phyloP scores from a whole-genome alignment of 2,329 filamentous ascomycete genomes.

The Fonsecaea pedrosoi region DNA sequence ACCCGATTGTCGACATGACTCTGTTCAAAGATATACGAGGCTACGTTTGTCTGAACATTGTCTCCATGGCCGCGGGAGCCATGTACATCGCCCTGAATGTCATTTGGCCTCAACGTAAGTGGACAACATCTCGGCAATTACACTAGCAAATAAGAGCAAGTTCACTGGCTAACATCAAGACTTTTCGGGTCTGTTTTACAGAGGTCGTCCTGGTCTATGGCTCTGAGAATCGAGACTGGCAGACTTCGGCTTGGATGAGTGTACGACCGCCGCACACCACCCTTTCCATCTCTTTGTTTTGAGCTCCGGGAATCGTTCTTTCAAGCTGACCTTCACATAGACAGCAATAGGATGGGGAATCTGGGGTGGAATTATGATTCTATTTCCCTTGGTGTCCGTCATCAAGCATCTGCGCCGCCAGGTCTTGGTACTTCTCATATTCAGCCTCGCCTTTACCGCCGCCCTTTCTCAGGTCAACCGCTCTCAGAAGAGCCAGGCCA shows the following conservation, averaged over 20 bases:
- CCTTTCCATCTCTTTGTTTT: slow-evolving; percentile 40
- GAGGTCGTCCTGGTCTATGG: background rate
- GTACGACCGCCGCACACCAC: slow-evolving; percentile 33
- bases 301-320: no score
- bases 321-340: no score
- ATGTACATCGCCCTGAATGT: slow-evolving; percentile 25
- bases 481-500: background rate
- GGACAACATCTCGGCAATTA: no score
- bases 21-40: slow-evolving; percentile 29
- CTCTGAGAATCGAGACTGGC: slow-evolving; percentile 14
- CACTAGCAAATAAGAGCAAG: no score
- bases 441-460: slow-evolving; percentile 18
- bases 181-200: background rate
- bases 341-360: no score
- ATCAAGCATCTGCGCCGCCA: slow-evolving; percentile 39
- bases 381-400: slow-evolving; percentile 41
- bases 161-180: no score
- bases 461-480: slow-evolving; percentile 1
- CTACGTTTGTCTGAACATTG: slow-evolving; percentile 25
- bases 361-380: slow-evolving; percentile 42
- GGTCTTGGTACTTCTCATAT: slow-evolving; percentile 21
- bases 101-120: slow-evolving; percentile 22
- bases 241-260: background rate
- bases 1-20: slow-evolving; percentile 24
- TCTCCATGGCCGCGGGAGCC: slow-evolving; percentile 18